Conservation (phyloP, 257 asterid genomes). For the Gentiana macrophylla region DNA sequence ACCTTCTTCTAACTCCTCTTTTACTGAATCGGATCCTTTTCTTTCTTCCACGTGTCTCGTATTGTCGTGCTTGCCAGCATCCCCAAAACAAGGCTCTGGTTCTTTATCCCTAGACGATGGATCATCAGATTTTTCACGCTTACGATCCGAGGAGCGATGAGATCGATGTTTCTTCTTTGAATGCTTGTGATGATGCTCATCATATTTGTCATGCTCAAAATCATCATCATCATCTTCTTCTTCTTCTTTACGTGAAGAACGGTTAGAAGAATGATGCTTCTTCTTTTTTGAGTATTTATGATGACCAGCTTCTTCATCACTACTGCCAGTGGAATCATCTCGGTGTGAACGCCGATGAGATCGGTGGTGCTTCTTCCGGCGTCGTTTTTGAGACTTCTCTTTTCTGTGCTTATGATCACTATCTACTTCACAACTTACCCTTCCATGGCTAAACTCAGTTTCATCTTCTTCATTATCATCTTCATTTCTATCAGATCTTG, state of each 20-base stretch:
- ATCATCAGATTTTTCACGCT: conserved; percentile 16
- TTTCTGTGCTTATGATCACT: conserved; percentile 18
- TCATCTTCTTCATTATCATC: conserved; percentile 18
- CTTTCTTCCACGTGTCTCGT: conserved; percentile 7
- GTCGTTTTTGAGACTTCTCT: conserved; percentile 25
- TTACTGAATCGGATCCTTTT: conserved; percentile 15
- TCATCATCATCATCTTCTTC: conserved; percentile 15
- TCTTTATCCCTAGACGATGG: conserved; percentile 28
- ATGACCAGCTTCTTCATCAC: conserved; percentile 2
- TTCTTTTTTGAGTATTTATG: conserved; percentile 24
- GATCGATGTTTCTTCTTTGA: conserved; percentile 42
- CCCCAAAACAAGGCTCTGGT: conserved; percentile 26
- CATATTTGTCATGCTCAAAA: conserved; percentile 12
- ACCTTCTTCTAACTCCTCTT: conserved; percentile 63
- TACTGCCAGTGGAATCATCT: conserved; percentile 13
- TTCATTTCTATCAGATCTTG: conserved; percentile 33
- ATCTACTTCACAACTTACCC: conserved; percentile 26
- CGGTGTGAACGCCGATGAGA: conserved; percentile 23
- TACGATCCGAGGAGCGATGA: conserved; percentile 25
- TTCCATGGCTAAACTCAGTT: conserved; percentile 3
- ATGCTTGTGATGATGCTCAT: conserved; percentile 15
- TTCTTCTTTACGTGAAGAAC: conserved; percentile 9
- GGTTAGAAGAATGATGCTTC: conserved; percentile 36
- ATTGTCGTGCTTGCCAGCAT: conserved; percentile 11
- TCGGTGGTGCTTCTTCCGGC: conserved; percentile 29